phyloP scores from a whole-genome alignment of 805 yeast species.

The Metschnikowia amazonensis region DNA sequence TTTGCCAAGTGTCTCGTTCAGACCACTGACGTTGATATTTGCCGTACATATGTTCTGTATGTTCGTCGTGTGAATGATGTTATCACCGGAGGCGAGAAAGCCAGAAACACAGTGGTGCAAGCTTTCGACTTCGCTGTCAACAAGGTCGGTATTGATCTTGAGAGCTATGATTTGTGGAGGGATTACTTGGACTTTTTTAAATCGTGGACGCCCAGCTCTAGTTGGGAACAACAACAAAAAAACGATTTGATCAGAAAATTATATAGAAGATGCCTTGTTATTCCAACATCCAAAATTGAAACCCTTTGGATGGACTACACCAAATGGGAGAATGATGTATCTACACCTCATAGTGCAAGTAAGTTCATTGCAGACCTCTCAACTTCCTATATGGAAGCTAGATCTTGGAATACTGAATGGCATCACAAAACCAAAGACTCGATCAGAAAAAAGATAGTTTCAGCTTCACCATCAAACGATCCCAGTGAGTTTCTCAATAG shows the following conservation, averaged over 20 bases:
- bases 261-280: conserved; percentile 62
- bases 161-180: conserved; percentile 69
- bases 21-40: conserved; percentile 62
- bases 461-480: conserved; percentile 22
- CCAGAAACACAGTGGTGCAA: conserved; percentile 65
- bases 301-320: conserved; percentile 77
- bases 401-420: conserved; percentile 74
- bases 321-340: conserved; percentile 75
- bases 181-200: conserved; percentile 79
- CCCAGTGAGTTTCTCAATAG: conserved; percentile 21
- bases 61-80: conserved; percentile 68
- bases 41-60: conserved; percentile 74
- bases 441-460: conserved; percentile 40
- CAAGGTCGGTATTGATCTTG: conserved; percentile 74
- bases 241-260: conserved; percentile 70
- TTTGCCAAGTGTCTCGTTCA: conserved; percentile 61
- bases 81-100: conserved; percentile 78
- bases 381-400: conserved; percentile 80
- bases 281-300: conserved; percentile 77
- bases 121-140: conserved; percentile 82
- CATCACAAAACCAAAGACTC: conserved; percentile 49
- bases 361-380: conserved; percentile 80
- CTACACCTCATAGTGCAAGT: conserved; percentile 67
- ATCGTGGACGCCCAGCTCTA: conserved; percentile 70
- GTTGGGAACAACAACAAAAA: conserved; percentile 83